Evolutionary conservation across 2,329 filamentous ascomycete species (phyloP).

Genomic region (Beauveria sp.): DNA sequence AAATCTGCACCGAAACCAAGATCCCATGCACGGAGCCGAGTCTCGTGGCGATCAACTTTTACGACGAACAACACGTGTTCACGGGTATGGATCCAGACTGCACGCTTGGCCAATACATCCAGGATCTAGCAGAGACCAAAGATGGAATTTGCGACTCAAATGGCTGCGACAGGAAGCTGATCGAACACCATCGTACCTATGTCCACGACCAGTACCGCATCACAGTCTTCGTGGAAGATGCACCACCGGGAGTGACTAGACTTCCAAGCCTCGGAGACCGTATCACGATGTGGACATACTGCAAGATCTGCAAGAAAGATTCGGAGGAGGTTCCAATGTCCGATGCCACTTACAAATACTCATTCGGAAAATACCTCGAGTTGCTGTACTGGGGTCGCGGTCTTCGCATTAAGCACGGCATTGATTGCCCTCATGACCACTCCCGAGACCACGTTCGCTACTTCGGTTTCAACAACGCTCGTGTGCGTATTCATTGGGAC

Average conservation of each 20-base stretch:
- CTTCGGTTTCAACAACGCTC: slow-evolving; percentile 81
- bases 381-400: slow-evolving; percentile 91
- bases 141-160: slow-evolving; percentile 73
- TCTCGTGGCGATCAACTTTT: slow-evolving; percentile 84
- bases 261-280: slow-evolving; percentile 44
- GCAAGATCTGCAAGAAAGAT: slow-evolving; percentile 84
- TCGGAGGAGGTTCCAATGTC: slow-evolving; percentile 89
- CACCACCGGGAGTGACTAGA: slow-evolving; percentile 35
- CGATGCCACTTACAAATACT: slow-evolving; percentile 93
- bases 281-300: slow-evolving; percentile 97
- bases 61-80: slow-evolving; percentile 80
- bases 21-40: slow-evolving; percentile 89
- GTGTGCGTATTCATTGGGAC: slow-evolving; percentile 86
- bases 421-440: slow-evolving; percentile 79
- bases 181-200: slow-evolving; percentile 91
- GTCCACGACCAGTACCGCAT: slow-evolving; percentile 94
- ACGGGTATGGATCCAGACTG: slow-evolving; percentile 73
- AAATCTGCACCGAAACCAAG: slow-evolving; percentile 88
- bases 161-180: slow-evolving; percentile 81
- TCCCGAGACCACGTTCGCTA: slow-evolving; percentile 88
- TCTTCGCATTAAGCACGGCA: slow-evolving; percentile 62
- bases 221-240: slow-evolving; percentile 72
- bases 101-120: slow-evolving; percentile 89
- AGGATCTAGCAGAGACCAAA: slow-evolving; percentile 74
- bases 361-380: slow-evolving; percentile 97